Evolutionary conservation across 305 asterid species (phyloP), one percentile per base, ranked within the genome.

Genomic region (Rubia peregrina): DNA sequence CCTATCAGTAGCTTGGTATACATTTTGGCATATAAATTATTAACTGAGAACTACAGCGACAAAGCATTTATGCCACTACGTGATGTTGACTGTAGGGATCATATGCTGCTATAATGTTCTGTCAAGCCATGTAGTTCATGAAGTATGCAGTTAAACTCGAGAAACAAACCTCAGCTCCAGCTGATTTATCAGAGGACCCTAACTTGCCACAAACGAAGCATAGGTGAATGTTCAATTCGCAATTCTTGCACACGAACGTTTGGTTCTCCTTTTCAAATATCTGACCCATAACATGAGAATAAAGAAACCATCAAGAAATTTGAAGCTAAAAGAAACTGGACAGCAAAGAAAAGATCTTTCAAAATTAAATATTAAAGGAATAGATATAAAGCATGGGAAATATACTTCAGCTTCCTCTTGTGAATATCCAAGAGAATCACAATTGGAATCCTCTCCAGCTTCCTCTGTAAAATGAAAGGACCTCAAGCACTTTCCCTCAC

Each of bases 401-500:
- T 83, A 73, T 85, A 88, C 98, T 65, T 80, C 84, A 64, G 82
- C 61, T 78, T 88, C 83, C 63, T 70, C 89, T 22, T 73, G 72
- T 57, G 89, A 78, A 36, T 84, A 83, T 72, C 86, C 83, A 83
- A 92, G 84, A 77, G 96, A 86, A 61, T 65, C 76, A 68, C 98
- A 92, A 9, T 56, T 62, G 36, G 96, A 83, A 26, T 85, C 89
- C 2, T 62, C 78, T 68, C 95, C 96, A 76, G 83, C 88, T 73
- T 78, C 80, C 66, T 24, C 40, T 41, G 90, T 90, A 68, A 92
- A 85, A 80, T 92, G 98, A 78, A 92, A 92, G 70, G 97, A 83
- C 85, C 98, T 85, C 89, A 90, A 75, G 83, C 98, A 92, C 85
- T 79, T 90, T 57, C 98, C 98, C 30, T 90, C 98, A 40, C 97